phyloP scores from a whole-genome alignment of 2,329 filamentous ascomycete species.

The Claviceps quebecensis region DNA sequence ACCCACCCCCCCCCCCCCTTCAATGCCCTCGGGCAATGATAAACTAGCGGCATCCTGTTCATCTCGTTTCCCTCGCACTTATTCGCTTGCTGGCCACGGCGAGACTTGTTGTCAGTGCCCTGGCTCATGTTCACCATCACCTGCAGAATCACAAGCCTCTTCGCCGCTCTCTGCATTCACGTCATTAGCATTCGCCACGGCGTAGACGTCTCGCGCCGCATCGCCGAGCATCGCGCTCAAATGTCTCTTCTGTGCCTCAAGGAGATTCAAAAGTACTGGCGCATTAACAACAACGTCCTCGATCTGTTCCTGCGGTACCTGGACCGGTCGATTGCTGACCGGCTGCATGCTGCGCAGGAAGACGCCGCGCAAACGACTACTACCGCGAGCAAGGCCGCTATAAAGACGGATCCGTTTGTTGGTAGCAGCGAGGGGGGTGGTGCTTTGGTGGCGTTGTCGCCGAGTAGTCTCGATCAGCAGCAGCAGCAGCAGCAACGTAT shows the following conservation, averaged over 20 bases:
- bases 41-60: no score
- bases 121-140: neutral
- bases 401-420: conserved; percentile 1
- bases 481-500: conserved; percentile 6
- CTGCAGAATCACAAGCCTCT: conserved; percentile 21
- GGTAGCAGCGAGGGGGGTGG: neutral
- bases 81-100: no score
- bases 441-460: neutral
- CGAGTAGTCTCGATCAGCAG: neutral
- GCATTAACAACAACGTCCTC: conserved; percentile 25
- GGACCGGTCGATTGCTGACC: conserved; percentile 23
- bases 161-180: conserved; percentile 24
- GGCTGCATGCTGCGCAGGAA: conserved; percentile 14
- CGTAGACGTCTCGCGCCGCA: conserved; percentile 18
- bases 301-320: conserved; percentile 24
- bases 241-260: conserved; percentile 24
- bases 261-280: conserved; percentile 26
- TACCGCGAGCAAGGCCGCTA: neutral
- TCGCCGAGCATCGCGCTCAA: conserved; percentile 23
- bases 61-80: no score
- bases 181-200: conserved; percentile 21
- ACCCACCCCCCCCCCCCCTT: no score
- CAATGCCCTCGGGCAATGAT: no score
- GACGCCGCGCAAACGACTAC: conserved; percentile 3
- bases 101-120: no score